phyloP scores from a whole-genome alignment of 352 stramenopile genomes.

The Globisporangium ultimum region DNA sequence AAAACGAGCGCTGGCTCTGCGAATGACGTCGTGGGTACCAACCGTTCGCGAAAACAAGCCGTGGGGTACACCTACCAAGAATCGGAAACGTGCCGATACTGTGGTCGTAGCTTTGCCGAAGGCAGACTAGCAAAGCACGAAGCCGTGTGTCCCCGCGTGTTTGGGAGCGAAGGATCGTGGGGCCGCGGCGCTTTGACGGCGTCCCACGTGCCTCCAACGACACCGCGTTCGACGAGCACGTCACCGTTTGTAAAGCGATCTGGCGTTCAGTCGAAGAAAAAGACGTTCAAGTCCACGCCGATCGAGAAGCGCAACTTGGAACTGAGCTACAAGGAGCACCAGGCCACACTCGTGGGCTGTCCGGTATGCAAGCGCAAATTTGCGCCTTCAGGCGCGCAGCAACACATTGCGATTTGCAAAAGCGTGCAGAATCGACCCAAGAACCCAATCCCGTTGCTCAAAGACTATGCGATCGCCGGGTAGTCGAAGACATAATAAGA shows the following conservation, averaged over 20 bases:
- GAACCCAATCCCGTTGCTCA: conserved; percentile 63
- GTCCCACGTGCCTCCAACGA: conserved; percentile 1
- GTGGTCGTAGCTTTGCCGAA: conserved; percentile 73
- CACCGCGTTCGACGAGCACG: neutral
- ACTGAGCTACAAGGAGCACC: conserved; percentile 73
- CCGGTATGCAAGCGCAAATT: conserved; percentile 80
- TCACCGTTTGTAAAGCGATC: neutral
- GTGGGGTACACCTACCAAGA: conserved; percentile 14
- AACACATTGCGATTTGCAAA: conserved; percentile 87
- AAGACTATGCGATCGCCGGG: conserved; percentile 62
- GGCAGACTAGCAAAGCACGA: conserved; percentile 80
- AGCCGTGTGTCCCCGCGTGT: conserved; percentile 72
- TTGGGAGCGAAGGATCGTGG: conserved; percentile 73
- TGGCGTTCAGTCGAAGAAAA: neutral
- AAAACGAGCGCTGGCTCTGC: conserved; percentile 8
- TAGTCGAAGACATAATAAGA: conserved; percentile 16
- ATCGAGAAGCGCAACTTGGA: conserved; percentile 53
- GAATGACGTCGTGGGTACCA: neutral
- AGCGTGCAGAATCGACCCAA: conserved; percentile 76
- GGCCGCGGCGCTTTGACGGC: conserved; percentile 39
- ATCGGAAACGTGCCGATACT: conserved; percentile 76
- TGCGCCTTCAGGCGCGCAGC: conserved; percentile 70
- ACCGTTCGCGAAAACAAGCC: neutral
- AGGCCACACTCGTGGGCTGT: conserved; percentile 77
- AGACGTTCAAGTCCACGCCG: conserved; percentile 21